A percentile compares a stretch with the other conserved stretches of the same genome.
Conservation (phyloP, 805 yeast genomes). For the Sporopachydermia lactativora region DNA sequence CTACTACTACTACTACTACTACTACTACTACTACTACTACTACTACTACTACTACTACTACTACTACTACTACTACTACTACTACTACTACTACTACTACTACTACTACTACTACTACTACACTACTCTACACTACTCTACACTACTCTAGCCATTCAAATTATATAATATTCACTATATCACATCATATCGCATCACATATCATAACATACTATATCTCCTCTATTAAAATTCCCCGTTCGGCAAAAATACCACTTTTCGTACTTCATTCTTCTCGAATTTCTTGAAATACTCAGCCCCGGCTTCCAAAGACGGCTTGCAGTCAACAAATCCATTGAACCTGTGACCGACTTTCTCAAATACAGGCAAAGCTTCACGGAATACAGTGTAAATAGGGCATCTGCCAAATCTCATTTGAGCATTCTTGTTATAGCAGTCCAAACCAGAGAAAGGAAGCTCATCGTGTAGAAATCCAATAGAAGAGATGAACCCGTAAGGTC, state of each 20-base stretch:
- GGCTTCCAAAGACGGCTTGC: constrained; percentile 28
- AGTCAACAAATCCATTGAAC: constrained; percentile 39
- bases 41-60: constrained; percentile 1
- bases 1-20: neutral
- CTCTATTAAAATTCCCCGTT: neutral
- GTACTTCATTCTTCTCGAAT: constrained; percentile 39
- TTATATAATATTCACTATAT: too few relatives aligned
- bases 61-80: constrained; percentile 1
- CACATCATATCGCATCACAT: neutral
- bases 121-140: too few relatives aligned
- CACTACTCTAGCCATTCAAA: too few relatives aligned
- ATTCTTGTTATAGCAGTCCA: constrained; percentile 44
- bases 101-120: neutral
- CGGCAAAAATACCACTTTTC: constrained; percentile 35
- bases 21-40: neutral
- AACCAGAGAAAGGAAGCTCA: constrained; percentile 38
- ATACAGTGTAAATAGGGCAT: constrained; percentile 46
- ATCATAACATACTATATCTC: neutral
- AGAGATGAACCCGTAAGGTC: constrained; percentile 43
- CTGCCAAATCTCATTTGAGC: constrained; percentile 46
- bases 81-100: constrained; percentile 1
- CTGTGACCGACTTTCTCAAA: constrained; percentile 30
- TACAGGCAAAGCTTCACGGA: constrained; percentile 34
- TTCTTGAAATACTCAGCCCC: constrained; percentile 32
- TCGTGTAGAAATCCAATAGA: constrained; percentile 51